These are phyloP conservation scores for Coniella lustricola DNA, from an alignment of 2,329 filamentous ascomycete genomes.

Conservation along the genomic window DNA sequence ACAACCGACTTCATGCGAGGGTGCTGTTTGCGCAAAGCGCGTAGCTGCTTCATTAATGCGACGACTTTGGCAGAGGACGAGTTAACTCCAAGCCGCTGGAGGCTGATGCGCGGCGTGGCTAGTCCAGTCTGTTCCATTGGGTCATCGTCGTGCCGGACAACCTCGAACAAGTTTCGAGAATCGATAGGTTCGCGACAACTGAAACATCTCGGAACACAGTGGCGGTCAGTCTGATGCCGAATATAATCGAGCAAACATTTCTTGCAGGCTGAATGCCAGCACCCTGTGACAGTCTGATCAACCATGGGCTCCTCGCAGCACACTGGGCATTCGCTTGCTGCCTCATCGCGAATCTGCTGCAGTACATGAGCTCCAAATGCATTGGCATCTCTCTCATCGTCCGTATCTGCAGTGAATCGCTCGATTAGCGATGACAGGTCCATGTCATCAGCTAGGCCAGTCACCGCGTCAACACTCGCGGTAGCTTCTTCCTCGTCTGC, in stretches of 20 bases:
- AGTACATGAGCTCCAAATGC: constrained; percentile 80
- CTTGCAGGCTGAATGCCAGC: constrained; percentile 97
- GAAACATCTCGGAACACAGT: constrained; percentile 74
- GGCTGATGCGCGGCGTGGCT: constrained; percentile 44
- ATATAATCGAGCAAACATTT: constrained; percentile 88
- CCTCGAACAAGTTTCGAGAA: constrained; percentile 81
- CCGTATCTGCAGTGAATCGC: constrained; percentile 67
- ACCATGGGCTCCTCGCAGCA: constrained; percentile 95
- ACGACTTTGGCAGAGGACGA: constrained; percentile 85
- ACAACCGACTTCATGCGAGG: constrained; percentile 78
- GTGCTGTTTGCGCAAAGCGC: constrained; percentile 57
- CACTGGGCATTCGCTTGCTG: constrained; percentile 83
- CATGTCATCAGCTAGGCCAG: constrained; percentile 90
- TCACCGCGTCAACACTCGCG: constrained; percentile 67
- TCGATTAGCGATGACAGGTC: constrained; percentile 81
- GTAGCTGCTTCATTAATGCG: constrained; percentile 68
- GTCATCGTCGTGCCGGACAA: constrained; percentile 69
- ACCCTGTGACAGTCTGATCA: constrained; percentile 88
- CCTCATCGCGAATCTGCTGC: constrained; percentile 84
- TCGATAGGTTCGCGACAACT: constrained; percentile 82
- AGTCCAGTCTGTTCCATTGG: constrained; percentile 33
- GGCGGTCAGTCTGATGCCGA: constrained; percentile 73
- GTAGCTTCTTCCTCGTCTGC: constrained; percentile 83
- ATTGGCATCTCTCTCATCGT: constrained; percentile 56
- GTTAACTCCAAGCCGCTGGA: constrained; percentile 53